Evolutionary conservation across 192 early-diverging fungal species (phyloP).

Genomic region (Coemansia sp.): DNA sequence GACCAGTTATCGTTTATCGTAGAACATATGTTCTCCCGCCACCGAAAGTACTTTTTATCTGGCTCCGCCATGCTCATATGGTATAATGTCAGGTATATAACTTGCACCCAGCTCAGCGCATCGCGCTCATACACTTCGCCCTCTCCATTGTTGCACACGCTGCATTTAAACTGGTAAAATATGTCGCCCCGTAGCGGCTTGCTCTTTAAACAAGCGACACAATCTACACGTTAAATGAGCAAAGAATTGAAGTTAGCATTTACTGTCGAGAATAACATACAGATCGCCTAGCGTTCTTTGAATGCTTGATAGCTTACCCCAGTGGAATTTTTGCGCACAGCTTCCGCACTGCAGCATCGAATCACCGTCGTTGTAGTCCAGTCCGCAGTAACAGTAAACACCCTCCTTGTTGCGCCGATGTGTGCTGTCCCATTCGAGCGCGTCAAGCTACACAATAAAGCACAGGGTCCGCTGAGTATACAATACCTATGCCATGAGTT

Average conservation of each 20-base stretch:
- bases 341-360: conserved; percentile 66
- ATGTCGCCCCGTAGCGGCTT: conserved; percentile 68
- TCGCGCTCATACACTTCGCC: conserved; percentile 68
- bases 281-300: not conserved
- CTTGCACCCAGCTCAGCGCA: conserved; percentile 67
- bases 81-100: conserved; percentile 75
- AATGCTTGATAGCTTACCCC: conserved; percentile 49
- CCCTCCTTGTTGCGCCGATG: conserved; percentile 64
- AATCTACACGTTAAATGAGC: conserved; percentile 47
- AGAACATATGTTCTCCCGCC: conserved; percentile 78
- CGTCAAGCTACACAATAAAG: conserved; percentile 36
- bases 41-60: conserved; percentile 68
- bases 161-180: conserved; percentile 76
- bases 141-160: conserved; percentile 63
- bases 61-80: conserved; percentile 65
- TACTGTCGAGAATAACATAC: too few species aligned
- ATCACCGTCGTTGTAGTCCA: conserved; percentile 58
- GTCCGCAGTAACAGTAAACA: conserved; percentile 80
- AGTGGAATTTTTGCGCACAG: conserved; percentile 75
- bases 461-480: too few species aligned
- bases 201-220: conserved; percentile 58
- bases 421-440: conserved; percentile 55
- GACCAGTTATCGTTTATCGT: conserved; percentile 78
- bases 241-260: too few species aligned
- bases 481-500: too few species aligned